Percentiles rank a stretch among this genome's conserved stretches.
These are phyloP conservation scores for Botrytis sinoallii DNA, from an alignment of 2,329 filamentous ascomycete genomes.

Conservation along the genomic window DNA sequence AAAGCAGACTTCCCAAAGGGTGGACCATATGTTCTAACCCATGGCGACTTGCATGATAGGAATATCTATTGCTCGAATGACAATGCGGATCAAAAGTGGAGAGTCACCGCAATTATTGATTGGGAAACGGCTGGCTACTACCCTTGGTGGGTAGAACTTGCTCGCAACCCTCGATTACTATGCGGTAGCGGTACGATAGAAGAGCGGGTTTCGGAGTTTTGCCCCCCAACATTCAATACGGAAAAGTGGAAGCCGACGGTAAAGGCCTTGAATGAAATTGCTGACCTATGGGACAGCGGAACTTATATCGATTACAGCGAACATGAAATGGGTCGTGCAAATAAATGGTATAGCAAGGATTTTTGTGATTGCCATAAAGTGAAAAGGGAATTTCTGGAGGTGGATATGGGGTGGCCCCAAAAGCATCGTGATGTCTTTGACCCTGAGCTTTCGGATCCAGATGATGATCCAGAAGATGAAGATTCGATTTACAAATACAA, in stretches of 20 bases:
- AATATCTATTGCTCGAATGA: not conserved
- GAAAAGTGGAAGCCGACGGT: not conserved
- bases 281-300: no score
- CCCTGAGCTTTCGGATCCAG: not conserved
- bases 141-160: not conserved
- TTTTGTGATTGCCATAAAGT: not conserved
- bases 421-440: not conserved
- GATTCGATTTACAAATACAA: accelerated
- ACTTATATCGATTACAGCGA: no score
- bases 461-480: not conserved
- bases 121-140: not conserved
- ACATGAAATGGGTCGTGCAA: not conserved
- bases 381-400: accelerated
- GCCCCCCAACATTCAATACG: not conserved
- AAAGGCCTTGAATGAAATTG: accelerated
- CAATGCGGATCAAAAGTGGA: not conserved
- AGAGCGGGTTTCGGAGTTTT: accelerated
- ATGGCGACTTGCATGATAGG: not conserved
- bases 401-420: not conserved
- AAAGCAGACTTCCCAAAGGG: not conserved
- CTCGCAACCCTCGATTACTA: not conserved
- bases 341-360: not conserved
- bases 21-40: conserved; percentile 5
- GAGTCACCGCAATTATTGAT: not conserved
- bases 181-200: accelerated